A percentile compares a stretch with the other conserved stretches of the same genome.
phyloP scores from a whole-genome alignment of 2,329 filamentous ascomycete species.

The Septoria petroselini region DNA sequence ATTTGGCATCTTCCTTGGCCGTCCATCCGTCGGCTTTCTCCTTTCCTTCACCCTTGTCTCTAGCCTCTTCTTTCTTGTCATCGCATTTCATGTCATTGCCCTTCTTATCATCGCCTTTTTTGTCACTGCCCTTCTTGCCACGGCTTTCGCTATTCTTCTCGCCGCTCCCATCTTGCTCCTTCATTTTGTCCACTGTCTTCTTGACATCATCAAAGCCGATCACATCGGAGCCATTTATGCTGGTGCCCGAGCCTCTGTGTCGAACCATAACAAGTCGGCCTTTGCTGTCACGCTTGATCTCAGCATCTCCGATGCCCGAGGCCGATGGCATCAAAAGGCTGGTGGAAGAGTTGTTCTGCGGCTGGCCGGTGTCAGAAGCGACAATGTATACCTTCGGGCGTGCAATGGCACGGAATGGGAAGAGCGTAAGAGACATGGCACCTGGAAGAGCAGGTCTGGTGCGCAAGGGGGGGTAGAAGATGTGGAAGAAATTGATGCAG shows the following conservation, averaged over 20 bases:
- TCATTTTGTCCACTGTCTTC: slow-evolving; percentile 8
- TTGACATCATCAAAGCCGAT: slow-evolving; percentile 15
- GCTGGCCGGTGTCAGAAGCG: slow-evolving; percentile 35
- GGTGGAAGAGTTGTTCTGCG: slow-evolving; percentile 20
- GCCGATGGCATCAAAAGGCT: slow-evolving; percentile 1
- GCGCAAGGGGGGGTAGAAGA: not conserved
- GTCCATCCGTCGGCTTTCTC: slow-evolving; percentile 28
- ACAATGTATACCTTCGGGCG: slow-evolving; percentile 24
- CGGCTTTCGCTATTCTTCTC: slow-evolving; percentile 8
- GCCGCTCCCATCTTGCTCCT: not conserved
- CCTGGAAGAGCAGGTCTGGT: not conserved
- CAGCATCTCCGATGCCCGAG: slow-evolving; percentile 26
- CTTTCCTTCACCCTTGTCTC: slow-evolving; percentile 1
- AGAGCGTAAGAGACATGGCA: slow-evolving; percentile 2
- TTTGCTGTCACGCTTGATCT: slow-evolving; percentile 28
- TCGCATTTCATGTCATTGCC: slow-evolving; percentile 18
- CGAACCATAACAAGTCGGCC: slow-evolving; percentile 30
- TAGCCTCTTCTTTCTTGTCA: slow-evolving; percentile 13
- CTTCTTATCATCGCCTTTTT: slow-evolving; percentile 15
- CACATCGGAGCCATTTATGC: not conserved
- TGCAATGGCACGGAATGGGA: slow-evolving; percentile 8
- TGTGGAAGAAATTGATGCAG: not conserved
- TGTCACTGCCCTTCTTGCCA: slow-evolving; percentile 3
- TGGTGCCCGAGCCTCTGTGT: slow-evolving; percentile 22
- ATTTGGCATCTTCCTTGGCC: slow-evolving; percentile 42